A percentile compares a stretch with the other conserved stretches of the same genome.
phyloP scores from a whole-genome alignment of 345 rosid genomes.

The Barbarea vulgaris region DNA sequence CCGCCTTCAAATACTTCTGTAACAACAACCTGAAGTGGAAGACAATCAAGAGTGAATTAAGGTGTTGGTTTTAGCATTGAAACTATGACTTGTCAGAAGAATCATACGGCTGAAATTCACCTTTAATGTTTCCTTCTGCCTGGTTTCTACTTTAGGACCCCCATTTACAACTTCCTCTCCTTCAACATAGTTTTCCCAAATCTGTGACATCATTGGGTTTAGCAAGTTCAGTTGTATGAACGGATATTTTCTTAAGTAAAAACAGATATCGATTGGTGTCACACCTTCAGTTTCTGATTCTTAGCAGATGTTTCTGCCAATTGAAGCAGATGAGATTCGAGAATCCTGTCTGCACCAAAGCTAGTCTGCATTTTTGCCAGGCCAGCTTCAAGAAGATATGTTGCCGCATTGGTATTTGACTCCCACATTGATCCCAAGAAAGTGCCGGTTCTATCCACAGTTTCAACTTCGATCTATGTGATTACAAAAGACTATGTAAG shows the following conservation, averaged over 20 bases:
- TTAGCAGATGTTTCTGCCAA: slow-evolving; percentile 89
- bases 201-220: slow-evolving; percentile 46
- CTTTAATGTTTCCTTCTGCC: slow-evolving; percentile 87
- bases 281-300: slow-evolving; percentile 91
- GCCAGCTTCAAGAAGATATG: slow-evolving; percentile 87
- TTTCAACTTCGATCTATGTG: slow-evolving; percentile 85
- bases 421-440: slow-evolving; percentile 98
- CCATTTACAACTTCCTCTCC: slow-evolving; percentile 86
- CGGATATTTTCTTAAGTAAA: slow-evolving; percentile 2
- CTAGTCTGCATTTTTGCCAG: slow-evolving; percentile 87
- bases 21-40: slow-evolving; percentile 69
- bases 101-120: slow-evolving; percentile 43
- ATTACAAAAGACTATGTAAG: slow-evolving; percentile 27
- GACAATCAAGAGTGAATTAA: slow-evolving; percentile 2
- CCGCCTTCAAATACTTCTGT: slow-evolving; percentile 96
- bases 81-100: background rate
- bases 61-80: slow-evolving; percentile 5
- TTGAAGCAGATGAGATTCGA: slow-evolving; percentile 83
- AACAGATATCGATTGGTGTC: slow-evolving; percentile 23
- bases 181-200: slow-evolving; percentile 98
- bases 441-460: slow-evolving; percentile 92
- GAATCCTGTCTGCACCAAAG: slow-evolving; percentile 79
- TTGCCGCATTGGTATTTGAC: slow-evolving; percentile 71
- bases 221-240: background rate
- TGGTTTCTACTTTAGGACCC: slow-evolving; percentile 59